Conservation (phyloP, 169 alveolate genomes). For the Plasmodium cynomolgi region DNA sequence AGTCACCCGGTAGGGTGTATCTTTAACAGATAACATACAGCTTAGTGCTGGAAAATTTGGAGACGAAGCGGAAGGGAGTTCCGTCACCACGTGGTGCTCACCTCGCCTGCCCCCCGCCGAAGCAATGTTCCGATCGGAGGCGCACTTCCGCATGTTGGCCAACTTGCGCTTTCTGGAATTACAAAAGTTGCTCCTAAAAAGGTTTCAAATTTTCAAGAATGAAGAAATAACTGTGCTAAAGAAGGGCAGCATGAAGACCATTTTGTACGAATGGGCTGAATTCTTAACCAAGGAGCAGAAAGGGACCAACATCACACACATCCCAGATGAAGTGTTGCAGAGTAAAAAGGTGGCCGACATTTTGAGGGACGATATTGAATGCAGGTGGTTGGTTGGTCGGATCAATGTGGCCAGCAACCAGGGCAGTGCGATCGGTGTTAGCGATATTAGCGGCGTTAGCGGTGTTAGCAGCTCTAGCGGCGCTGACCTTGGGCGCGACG, state of each 20-base stretch:
- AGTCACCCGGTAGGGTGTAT: not conserved
- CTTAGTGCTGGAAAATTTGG: no score
- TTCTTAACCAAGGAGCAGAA: slow-evolving; percentile 28
- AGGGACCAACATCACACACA: slow-evolving; percentile 38
- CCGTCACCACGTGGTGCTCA: not conserved
- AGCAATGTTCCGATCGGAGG: slow-evolving; percentile 54
- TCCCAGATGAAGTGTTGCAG: slow-evolving; percentile 41
- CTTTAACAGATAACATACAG: not conserved
- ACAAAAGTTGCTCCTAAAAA: slow-evolving; percentile 32
- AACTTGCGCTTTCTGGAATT: slow-evolving; percentile 47
- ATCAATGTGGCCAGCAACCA: slow-evolving; percentile 6
- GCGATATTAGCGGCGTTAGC: not conserved
- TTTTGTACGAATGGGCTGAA: slow-evolving; percentile 71
- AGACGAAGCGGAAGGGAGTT: no score
- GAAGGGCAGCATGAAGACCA: slow-evolving; percentile 41
- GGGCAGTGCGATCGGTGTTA: no score
- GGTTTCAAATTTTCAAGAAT: slow-evolving; percentile 63
- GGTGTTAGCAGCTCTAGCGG: not conserved
- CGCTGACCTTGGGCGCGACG: not conserved
- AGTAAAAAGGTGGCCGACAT: slow-evolving; percentile 42
- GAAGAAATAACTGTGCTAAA: slow-evolving; percentile 72
- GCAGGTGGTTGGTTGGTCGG: slow-evolving; percentile 51
- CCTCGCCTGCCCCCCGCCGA: not conserved
- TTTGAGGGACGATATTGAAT: slow-evolving; percentile 41
- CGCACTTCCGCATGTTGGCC: slow-evolving; percentile 60